Evolutionary conservation across 257 asterid genomes (phyloP).

Genomic region (Plantago elongata): DNA sequence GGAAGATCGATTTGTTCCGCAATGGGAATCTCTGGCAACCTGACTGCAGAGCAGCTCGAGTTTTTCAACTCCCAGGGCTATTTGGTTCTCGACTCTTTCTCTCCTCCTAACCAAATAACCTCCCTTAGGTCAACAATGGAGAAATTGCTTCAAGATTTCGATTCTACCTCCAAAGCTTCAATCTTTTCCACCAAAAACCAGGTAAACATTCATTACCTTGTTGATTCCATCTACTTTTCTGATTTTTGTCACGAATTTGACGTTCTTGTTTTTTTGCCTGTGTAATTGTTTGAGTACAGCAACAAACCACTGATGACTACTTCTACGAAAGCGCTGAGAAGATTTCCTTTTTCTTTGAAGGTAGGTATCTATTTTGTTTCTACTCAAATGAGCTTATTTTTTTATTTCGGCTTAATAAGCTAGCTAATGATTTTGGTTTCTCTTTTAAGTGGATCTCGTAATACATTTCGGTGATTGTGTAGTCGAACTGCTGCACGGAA

Average conservation of each 20-base stretch:
- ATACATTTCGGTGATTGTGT: no score
- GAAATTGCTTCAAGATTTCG: conserved; percentile 61
- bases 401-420: no score
- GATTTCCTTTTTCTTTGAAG: conserved; percentile 94
- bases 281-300: conserved; percentile 34
- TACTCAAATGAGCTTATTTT: no score
- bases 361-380: conserved; percentile 25
- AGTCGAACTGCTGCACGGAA: no score
- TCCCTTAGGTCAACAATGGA: conserved; percentile 66
- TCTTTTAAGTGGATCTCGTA: no score
- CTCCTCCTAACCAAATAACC: conserved; percentile 54
- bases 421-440: no score
- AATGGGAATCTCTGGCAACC: conserved; percentile 35
- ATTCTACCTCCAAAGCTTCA: conserved; percentile 53
- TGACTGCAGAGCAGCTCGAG: conserved; percentile 30
- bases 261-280: conserved; percentile 6
- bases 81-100: conserved; percentile 72
- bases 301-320: conserved; percentile 61
- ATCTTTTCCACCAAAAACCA: conserved; percentile 90
- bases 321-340: conserved; percentile 89
- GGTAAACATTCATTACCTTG: conserved; percentile 28
- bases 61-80: conserved; percentile 56
- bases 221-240: background rate
- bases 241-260: background rate
- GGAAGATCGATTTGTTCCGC: background rate